Percentiles rank a stretch among this genome's conserved stretches.
Evolutionary conservation across 2,329 filamentous ascomycete species (phyloP).

Genomic region (Claviceps digitariae): DNA sequence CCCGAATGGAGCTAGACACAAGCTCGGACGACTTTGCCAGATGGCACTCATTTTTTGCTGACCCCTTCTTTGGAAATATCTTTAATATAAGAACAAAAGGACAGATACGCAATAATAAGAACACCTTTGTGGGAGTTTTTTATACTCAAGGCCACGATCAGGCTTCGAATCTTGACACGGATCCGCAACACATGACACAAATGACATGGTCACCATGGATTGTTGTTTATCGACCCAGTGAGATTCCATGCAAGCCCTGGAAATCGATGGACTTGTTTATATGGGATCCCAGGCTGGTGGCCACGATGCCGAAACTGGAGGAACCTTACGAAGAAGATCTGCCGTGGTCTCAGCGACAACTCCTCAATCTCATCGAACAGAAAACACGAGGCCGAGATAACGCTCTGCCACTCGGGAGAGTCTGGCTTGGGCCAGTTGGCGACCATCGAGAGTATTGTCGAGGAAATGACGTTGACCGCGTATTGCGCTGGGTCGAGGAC

Average conservation of each 20-base stretch:
- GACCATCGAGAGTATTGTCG: constrained; percentile 8
- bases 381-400: constrained; percentile 15
- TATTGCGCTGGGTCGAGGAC: constrained; percentile 23
- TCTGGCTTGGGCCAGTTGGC: constrained; percentile 32
- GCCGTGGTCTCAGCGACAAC: constrained; percentile 28
- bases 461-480: constrained; percentile 27
- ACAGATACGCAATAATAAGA: constrained; percentile 2
- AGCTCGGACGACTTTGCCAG: constrained; percentile 10
- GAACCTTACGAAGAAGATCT: constrained; percentile 22
- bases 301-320: constrained; percentile 11
- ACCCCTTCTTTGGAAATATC: neutral
- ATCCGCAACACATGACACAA: neutral
- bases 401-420: constrained; percentile 20
- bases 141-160: constrained; percentile 20
- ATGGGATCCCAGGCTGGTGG: constrained; percentile 31
- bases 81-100: neutral
- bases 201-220: constrained; percentile 30
- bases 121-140: constrained; percentile 29
- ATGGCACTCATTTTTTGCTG: constrained; percentile 13
- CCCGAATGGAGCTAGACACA: constrained; percentile 9
- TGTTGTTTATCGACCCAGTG: constrained; percentile 30
- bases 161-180: neutral
- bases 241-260: constrained; percentile 22
- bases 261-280: constrained; percentile 35
- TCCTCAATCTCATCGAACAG: constrained; percentile 26